phyloP scores from a whole-genome alignment of 441 rosid genomes.

The Pelargonium myrrhifolium region DNA sequence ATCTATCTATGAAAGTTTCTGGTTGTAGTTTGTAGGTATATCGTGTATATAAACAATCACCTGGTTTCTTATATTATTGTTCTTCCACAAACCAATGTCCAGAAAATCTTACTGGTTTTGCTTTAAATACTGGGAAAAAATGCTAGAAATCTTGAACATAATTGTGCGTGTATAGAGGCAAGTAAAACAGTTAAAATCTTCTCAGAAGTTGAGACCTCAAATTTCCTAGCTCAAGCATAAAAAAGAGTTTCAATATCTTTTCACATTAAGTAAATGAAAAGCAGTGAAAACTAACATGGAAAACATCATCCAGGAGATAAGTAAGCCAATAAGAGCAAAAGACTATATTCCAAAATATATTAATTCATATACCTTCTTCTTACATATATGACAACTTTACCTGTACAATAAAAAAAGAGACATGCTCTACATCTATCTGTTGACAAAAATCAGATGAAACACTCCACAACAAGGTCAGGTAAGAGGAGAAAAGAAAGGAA shows the following conservation, averaged over 20 bases:
- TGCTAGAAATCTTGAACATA: background rate
- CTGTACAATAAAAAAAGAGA: constrained; percentile 39
- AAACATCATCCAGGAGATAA: constrained; percentile 14
- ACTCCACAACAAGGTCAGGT: constrained; percentile 27
- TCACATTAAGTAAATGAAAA: background rate
- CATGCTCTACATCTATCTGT: constrained; percentile 35
- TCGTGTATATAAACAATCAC: background rate
- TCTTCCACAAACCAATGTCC: no score
- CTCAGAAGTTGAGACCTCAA: constrained; percentile 6
- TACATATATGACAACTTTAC: constrained; percentile 27
- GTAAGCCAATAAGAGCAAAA: constrained; percentile 18
- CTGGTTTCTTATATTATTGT: background rate
- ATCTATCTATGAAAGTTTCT: background rate
- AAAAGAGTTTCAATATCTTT: constrained; percentile 2
- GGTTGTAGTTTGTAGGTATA: background rate
- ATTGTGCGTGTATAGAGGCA: background rate
- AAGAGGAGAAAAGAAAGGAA: constrained; percentile 22
- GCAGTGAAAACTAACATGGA: constrained; percentile 3
- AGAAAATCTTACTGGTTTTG: no score
- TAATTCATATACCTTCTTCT: constrained; percentile 35
- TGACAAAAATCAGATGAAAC: constrained; percentile 29
- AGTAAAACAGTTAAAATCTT: background rate
- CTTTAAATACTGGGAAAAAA: no score
- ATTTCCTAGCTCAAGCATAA: constrained; percentile 7
- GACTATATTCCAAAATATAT: constrained; percentile 38